These are phyloP conservation scores for Cairneyella variabilis DNA, from an alignment of 495 filamentous ascomycete genomes.

Conservation along the genomic window DNA sequence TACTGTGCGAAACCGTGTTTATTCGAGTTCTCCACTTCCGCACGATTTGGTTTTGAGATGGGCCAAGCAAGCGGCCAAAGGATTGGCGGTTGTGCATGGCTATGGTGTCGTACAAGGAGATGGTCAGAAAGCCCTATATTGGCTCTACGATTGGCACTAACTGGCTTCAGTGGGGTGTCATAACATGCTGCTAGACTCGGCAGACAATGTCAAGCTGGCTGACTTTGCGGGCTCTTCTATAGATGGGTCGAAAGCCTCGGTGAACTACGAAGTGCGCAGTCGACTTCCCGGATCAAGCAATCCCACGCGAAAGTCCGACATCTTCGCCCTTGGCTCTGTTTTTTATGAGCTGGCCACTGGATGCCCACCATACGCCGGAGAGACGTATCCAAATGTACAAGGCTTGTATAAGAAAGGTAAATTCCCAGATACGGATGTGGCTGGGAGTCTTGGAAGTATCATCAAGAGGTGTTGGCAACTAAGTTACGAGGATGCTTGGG, in stretches of 20 bases:
- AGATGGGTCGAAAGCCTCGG: not conserved
- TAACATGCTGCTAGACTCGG: not conserved
- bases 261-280: not conserved
- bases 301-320: not conserved
- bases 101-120: not conserved
- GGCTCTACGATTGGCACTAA: not conserved
- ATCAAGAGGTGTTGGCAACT: not conserved
- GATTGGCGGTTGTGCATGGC: not conserved
- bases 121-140: not conserved
- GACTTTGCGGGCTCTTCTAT: slow-evolving; percentile 1
- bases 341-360: slow-evolving; percentile 15
- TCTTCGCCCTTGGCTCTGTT: slow-evolving; percentile 14
- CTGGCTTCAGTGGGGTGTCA: not conserved
- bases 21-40: not conserved
- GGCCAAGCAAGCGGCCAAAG: not conserved
- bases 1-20: not conserved
- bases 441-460: not conserved
- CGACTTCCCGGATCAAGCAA: not conserved
- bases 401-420: not conserved
- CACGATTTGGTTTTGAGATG: not conserved
- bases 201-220: not conserved
- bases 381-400: not conserved
- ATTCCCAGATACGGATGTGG: too few relatives aligned
- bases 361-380: not conserved
- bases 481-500: not conserved